phyloP scores from a whole-genome alignment of 2,329 filamentous ascomycete genomes.

The Pseudocercospora fuligena region DNA sequence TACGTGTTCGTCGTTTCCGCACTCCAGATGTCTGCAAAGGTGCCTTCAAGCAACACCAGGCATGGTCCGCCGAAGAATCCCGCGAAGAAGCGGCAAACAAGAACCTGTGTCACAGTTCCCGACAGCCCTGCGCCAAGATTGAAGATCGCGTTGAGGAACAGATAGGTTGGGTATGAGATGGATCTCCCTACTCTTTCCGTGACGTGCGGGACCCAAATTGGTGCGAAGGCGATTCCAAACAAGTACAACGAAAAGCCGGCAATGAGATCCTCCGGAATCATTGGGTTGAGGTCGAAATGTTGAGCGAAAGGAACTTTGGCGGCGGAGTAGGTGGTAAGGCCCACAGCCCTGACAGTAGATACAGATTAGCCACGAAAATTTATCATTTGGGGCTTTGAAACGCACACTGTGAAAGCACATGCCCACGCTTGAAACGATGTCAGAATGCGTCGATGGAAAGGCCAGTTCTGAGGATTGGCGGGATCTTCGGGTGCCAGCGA shows the following conservation, averaged over 20 bases:
- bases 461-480: conserved; percentile 25
- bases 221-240: conserved; percentile 68
- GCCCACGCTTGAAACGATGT: conserved; percentile 17
- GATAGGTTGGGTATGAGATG: conserved; percentile 55
- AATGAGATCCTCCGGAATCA: conserved; percentile 57
- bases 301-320: conserved; percentile 15
- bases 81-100: conserved; percentile 69
- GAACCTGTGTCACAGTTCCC: conserved; percentile 56
- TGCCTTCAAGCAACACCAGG: conserved; percentile 42
- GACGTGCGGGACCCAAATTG: conserved; percentile 65
- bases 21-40: conserved; percentile 40
- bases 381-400: background rate
- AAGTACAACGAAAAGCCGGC: conserved; percentile 56
- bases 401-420: conserved; percentile 23
- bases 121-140: conserved; percentile 60
- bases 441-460: conserved; percentile 20
- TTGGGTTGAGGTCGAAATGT: conserved; percentile 61
- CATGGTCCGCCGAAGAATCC: conserved; percentile 71
- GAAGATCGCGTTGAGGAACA: conserved; percentile 59
- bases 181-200: conserved; percentile 63
- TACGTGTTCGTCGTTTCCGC: conserved; percentile 42
- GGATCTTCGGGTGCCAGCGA: conserved; percentile 16
- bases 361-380: background rate
- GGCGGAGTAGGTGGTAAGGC: conserved; percentile 21
- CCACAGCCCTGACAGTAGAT: conserved; percentile 13